These are phyloP conservation scores for Populus ilicifolia DNA, from an alignment of 345 rosid species.

Conservation along the genomic window DNA sequence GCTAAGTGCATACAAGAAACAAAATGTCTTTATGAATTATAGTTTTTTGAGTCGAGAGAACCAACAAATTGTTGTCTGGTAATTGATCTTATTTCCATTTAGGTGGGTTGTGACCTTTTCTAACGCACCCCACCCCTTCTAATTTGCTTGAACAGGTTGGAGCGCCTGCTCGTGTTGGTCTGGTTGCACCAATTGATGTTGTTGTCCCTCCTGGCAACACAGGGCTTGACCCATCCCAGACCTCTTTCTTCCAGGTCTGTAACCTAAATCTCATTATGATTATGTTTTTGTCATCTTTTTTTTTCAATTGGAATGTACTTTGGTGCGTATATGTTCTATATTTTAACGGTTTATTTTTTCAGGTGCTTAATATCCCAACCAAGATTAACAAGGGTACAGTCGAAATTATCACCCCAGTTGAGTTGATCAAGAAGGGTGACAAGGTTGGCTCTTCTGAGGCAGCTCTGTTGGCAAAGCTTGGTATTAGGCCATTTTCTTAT, in stretches of 20 bases:
- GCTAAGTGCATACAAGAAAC: neutral
- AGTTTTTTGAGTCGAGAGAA: neutral
- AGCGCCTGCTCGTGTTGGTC: slow-evolving; percentile 98
- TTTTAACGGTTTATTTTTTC: neutral
- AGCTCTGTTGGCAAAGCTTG: slow-evolving; percentile 81
- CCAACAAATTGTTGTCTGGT: neutral
- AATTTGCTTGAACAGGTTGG: slow-evolving; percentile 53
- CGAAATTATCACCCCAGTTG: slow-evolving; percentile 90
- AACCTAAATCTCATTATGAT: neutral
- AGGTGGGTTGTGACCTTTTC: neutral
- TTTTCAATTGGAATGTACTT: neutral
- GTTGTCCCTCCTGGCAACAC: slow-evolving; percentile 96
- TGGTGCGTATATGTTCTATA: no score
- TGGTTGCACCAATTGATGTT: slow-evolving; percentile 89
- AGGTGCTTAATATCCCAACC: slow-evolving; percentile 93
- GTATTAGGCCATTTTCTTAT: slow-evolving; percentile 88
- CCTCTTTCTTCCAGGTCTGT: slow-evolving; percentile 88
- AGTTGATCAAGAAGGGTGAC: slow-evolving; percentile 92
- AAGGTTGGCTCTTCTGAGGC: slow-evolving; percentile 98
- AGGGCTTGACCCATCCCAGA: slow-evolving; percentile 95
- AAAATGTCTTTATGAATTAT: neutral
- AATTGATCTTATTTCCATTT: neutral
- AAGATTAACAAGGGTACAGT: slow-evolving; percentile 99
- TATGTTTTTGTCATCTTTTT: neutral
- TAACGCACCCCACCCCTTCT: neutral